Base-by-base conservation (phyloP, 768 basidiomycete genomes). In the Boletus subcaerulescens region DNA sequence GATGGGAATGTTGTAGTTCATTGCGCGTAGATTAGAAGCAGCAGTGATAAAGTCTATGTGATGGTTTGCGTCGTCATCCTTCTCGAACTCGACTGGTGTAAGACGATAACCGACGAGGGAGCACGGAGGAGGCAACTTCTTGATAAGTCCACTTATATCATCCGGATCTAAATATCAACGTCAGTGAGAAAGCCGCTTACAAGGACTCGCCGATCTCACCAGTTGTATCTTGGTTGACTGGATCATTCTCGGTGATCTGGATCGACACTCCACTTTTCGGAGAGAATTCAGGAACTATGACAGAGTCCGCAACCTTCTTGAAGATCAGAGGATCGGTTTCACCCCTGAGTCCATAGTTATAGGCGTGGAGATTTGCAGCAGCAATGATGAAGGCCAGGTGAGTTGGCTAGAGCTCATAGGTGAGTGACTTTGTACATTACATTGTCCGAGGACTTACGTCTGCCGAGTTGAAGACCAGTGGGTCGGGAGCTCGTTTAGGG, bases 11-110 rank as follows among this genome's bases (percentile, higher is more conserved):
- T 77, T 87, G 74, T 99, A 99, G 75, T 98, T 98, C 76, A 85
- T 81, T 7, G 97, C 97, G 35, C 97, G 91, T 50, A 98, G 80
- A 76, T 99, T 98, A 47, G 93, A 97, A 8, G 96, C 91, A 9
- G 97, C 91, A 35, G 95, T 98, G 73, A 99, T 96, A 74, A 98
- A 98, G 74, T 96, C 97, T 68, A 99, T 98, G 73, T 99, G 97
- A 74, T 91, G 85, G 74, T 99, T 99, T 48, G 89, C 83, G 68
- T 99, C 97, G 64, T 98, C 96, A 66, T 99, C 97, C 76, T 99
- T 99, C 79, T 99, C 97, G 61, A 99, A 99, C 65, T 97, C 94
- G 47, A 95, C 96, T 3, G 96, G 92, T 48, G 78, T 89, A 45
- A 99, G 81, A 51, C 97, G 89, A 76, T 95, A 99, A n/a, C 97